Conservation (phyloP, 257 asterid genomes). For the Phtheirospermum japonicum region DNA sequence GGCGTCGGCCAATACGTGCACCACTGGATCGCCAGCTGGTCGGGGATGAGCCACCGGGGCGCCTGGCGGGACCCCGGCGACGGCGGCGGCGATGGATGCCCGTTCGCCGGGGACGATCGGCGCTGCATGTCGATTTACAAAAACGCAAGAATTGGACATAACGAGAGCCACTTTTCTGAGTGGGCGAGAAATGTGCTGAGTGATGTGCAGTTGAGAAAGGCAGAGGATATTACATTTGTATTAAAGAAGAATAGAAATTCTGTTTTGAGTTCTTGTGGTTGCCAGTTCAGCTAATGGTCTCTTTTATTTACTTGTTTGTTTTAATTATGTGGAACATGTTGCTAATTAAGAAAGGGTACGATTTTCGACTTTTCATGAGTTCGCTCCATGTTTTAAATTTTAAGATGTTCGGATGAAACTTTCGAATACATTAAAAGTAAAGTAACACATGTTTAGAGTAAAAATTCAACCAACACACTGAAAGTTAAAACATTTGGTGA, state of each 20-base stretch:
- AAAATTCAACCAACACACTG: no score
- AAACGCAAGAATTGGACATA: constrained; percentile 50
- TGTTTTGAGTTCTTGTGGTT: constrained; percentile 29
- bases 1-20: constrained; percentile 74
- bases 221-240: neutral
- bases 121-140: constrained; percentile 64
- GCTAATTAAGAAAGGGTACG: no score
- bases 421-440: no score
- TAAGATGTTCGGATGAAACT: no score
- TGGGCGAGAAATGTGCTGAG: constrained; percentile 52
- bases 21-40: constrained; percentile 81
- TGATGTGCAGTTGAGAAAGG: constrained; percentile 38
- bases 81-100: constrained; percentile 48
- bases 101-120: constrained; percentile 50
- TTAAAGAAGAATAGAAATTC: constrained; percentile 12
- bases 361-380: no score
- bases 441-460: no score
- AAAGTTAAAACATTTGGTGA: no score
- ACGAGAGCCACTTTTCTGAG: constrained; percentile 45
- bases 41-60: constrained; percentile 76
- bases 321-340: no score
- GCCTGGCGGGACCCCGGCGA: constrained; percentile 67
- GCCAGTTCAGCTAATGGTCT: constrained; percentile 16
- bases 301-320: no score
- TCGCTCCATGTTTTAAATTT: no score